Conservation (phyloP, 306 rosid genomes). For the Casuarina equisetifolia region DNA sequence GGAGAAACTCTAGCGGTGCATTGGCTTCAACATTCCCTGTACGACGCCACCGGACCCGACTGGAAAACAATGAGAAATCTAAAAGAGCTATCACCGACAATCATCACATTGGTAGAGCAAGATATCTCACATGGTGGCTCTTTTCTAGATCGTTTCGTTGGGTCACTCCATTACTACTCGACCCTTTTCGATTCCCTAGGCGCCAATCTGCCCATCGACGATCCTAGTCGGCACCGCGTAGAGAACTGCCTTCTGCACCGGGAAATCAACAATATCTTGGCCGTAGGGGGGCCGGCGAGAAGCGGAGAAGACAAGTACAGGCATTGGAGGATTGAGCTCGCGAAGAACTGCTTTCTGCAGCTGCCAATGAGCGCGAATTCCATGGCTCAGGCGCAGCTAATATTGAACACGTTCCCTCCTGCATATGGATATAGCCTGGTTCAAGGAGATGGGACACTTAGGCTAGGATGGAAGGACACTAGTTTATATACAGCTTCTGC, state of each 20-base stretch:
- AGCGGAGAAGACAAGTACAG: conserved; percentile 77
- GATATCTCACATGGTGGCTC: conserved; percentile 64
- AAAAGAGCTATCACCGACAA: conserved; percentile 56
- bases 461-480: conserved; percentile 86
- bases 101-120: conserved; percentile 81
- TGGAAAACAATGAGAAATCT: conserved; percentile 64
- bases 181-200: conserved; percentile 85
- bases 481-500: conserved; percentile 86
- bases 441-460: conserved; percentile 72
- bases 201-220: conserved; percentile 49
- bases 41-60: conserved; percentile 71
- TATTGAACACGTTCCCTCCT: conserved; percentile 67
- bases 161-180: conserved; percentile 80
- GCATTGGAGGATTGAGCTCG: conserved; percentile 75
- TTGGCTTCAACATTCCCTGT: conserved; percentile 75
- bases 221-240: conserved; percentile 53
- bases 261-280: conserved; percentile 80
- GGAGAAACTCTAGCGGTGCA: conserved; percentile 72
- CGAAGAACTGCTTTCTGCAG: conserved; percentile 45
- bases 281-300: conserved; percentile 77
- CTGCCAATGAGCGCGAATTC: conserved; percentile 75
- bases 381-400: conserved; percentile 86
- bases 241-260: conserved; percentile 51
- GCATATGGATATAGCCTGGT: conserved; percentile 65
- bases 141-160: conserved; percentile 83